Evolutionary conservation across 1,284 basidiomycete species (phyloP).

Genomic region (Termitomyces sp.): DNA sequence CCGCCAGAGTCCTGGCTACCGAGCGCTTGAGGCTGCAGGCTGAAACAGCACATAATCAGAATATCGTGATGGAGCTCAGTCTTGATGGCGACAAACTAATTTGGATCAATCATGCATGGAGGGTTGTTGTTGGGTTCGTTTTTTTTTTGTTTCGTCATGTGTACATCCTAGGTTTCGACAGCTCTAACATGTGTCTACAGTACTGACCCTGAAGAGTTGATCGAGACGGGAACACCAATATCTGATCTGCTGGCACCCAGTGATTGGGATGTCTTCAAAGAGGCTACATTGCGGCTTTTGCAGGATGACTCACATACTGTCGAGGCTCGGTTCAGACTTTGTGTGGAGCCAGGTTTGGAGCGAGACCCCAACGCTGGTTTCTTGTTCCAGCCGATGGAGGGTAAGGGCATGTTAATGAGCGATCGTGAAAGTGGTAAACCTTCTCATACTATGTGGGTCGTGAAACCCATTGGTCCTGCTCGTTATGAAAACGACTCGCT

Average conservation of each 20-base stretch:
- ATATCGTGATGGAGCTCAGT: constrained; percentile 93
- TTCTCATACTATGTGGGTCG: constrained; percentile 99
- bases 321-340: constrained; percentile 86
- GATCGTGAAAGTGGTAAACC: constrained; percentile 82
- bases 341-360: constrained; percentile 60
- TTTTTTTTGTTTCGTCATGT: constrained; percentile 9
- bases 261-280: constrained; percentile 85
- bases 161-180: neutral
- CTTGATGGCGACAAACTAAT: constrained; percentile 88
- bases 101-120: constrained; percentile 96
- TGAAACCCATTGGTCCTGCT: constrained; percentile 77
- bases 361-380: constrained; percentile 46
- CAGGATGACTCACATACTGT: constrained; percentile 94
- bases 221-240: constrained; percentile 77
- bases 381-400: constrained; percentile 88
- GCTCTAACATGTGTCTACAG: constrained; percentile 37
- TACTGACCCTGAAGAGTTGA: constrained; percentile 77
- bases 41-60: constrained; percentile 90
- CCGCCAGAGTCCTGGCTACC: constrained; percentile 72
- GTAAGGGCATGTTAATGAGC: constrained; percentile 98
- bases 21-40: constrained; percentile 83
- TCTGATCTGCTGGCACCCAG: constrained; percentile 78
- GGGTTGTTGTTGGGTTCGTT: constrained; percentile 86
- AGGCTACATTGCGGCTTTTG: constrained; percentile 82
- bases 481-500: constrained; percentile 60